A percentile compares a stretch with the other conserved stretches of the same genome.
phyloP scores from a whole-genome alignment of 2,329 filamentous ascomycete genomes.

The Claviceps quebecensis region DNA sequence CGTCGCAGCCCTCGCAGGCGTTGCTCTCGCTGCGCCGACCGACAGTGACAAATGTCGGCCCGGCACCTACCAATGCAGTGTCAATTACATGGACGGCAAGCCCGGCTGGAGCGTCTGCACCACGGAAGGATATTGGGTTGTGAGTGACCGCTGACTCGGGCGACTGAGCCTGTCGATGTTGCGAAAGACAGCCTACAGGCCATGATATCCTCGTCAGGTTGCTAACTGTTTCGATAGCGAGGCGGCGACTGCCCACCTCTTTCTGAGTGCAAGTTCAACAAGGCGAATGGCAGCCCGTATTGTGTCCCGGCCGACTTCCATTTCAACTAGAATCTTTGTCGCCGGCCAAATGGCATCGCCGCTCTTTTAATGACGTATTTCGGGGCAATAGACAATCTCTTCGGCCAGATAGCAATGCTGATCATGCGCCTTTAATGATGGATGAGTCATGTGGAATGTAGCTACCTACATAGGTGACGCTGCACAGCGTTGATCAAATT shows the following conservation, averaged over 20 bases:
- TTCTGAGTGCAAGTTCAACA: constrained; percentile 23
- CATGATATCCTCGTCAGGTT: background rate
- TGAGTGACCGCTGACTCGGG: constrained; percentile 16
- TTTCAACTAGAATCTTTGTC: background rate
- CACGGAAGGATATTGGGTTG: constrained; percentile 16
- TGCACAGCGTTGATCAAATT: background rate
- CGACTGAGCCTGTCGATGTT: background rate
- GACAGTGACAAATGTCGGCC: constrained; percentile 12
- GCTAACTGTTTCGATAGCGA: constrained; percentile 10
- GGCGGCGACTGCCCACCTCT: constrained; percentile 22
- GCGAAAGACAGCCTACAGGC: background rate
- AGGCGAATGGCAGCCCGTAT: constrained; percentile 22
- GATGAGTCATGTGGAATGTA: background rate
- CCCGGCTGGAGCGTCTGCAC: constrained; percentile 22
- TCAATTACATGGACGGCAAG: background rate
- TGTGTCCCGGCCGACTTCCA: constrained; percentile 20
- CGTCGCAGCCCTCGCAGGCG: constrained; percentile 11
- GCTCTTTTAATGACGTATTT: background rate
- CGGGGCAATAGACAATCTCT: too few relatives aligned
- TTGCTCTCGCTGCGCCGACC: constrained; percentile 8
- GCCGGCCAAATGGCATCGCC: constrained; percentile 5
- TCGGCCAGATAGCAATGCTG: too few relatives aligned
- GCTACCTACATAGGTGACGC: background rate
- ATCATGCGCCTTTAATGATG: background rate
- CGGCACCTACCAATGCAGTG: constrained; percentile 21